Base-by-base conservation (phyloP, 2,329 filamentous ascomycete genomes). In the Ophiosphaerella narmari region DNA sequence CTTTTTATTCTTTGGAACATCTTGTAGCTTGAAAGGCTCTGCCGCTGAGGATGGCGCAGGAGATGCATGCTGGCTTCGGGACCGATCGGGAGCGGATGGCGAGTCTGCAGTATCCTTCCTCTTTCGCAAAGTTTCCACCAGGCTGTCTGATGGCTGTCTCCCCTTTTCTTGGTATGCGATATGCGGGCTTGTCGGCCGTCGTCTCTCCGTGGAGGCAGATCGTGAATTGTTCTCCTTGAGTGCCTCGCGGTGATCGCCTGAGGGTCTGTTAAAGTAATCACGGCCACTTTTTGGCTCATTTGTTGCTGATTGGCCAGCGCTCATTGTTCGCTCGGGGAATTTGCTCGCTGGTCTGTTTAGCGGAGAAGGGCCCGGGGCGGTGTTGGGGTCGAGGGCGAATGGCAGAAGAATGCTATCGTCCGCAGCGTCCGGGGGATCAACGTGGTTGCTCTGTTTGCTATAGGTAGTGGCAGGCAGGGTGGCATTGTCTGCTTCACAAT, bases 91-190 rank as follows among this genome's bases (percentile, higher is more conserved):
- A 41, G 65, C 64, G 11, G 65, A 58, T 18, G 72, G 62, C 23
- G 70, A 63, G 13, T 70, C 69, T 9, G 52, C 42, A 2, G 57
- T 49, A 36, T 78, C 75, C 52, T 72, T 73, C 38, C 73, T 68
- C 49, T 72, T 86, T 21, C 78, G 74, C 39, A 82, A 77, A 1
- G 80, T 76, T 33, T 81, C 82, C 26, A 84, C 78, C 21, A 84
- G 75, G 9, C 87, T 84, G 2, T 85, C 83, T 1, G 86, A 86
- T 4, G 80, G 74, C 52, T 85, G 81, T 38, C 89, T 83, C 2
- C 85, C 84, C 73, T 92, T 94, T 65, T 96, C 90, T 70, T 96
- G 91, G 69, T 91, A 95, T 18, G 91, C 89, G 63, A 96, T 96
- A 66, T 96, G 91, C n/a, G 91, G 90, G 13, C 90, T 91, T 2